Percentiles rank a stretch among this genome's conserved stretches.
phyloP scores from a whole-genome alignment of 176 grass and related monocot species.

The Zea luxurians region DNA sequence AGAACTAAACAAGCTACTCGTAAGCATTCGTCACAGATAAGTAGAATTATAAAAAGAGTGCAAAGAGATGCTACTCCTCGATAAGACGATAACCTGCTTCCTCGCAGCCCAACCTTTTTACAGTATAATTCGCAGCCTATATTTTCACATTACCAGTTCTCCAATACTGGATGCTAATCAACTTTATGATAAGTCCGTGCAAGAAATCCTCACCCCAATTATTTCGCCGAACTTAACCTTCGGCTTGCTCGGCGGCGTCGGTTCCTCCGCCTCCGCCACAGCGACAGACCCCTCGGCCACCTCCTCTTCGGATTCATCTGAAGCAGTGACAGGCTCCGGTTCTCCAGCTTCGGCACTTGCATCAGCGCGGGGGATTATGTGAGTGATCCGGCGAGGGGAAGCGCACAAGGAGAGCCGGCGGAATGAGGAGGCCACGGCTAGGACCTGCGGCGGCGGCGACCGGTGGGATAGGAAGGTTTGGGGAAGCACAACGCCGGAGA shows the following conservation, averaged over 20 bases:
- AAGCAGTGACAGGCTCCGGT: slow-evolving; percentile 28
- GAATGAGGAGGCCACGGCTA: slow-evolving; percentile 47
- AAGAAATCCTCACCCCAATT: slow-evolving; percentile 69
- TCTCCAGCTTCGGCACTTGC: slow-evolving; percentile 35
- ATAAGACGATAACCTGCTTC: background rate
- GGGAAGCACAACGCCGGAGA: slow-evolving; percentile 40
- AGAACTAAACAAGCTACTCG: slow-evolving; percentile 4
- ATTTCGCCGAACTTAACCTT: slow-evolving; percentile 81
- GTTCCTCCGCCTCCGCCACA: slow-evolving; percentile 36
- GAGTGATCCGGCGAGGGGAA: slow-evolving; percentile 43
- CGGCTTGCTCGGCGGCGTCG: slow-evolving; percentile 49
- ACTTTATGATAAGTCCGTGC: background rate
- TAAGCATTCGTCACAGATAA: background rate
- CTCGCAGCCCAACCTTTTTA: background rate
- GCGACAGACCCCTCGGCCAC: slow-evolving; percentile 41
- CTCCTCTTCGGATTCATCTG: slow-evolving; percentile 49
- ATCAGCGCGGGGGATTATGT: slow-evolving; percentile 40
- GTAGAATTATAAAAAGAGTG: background rate
- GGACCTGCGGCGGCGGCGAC: slow-evolving; percentile 35
- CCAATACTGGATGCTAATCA: background rate
- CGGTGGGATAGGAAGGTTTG: slow-evolving; percentile 37
- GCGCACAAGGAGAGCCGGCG: slow-evolving; percentile 49
- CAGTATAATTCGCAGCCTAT: background rate
- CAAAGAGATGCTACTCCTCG: slow-evolving; percentile 9
- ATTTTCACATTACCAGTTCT: background rate